These are phyloP conservation scores for Helicocarpus griseus DNA, from an alignment of 2,329 filamentous ascomycete species.

Conservation along the genomic window DNA sequence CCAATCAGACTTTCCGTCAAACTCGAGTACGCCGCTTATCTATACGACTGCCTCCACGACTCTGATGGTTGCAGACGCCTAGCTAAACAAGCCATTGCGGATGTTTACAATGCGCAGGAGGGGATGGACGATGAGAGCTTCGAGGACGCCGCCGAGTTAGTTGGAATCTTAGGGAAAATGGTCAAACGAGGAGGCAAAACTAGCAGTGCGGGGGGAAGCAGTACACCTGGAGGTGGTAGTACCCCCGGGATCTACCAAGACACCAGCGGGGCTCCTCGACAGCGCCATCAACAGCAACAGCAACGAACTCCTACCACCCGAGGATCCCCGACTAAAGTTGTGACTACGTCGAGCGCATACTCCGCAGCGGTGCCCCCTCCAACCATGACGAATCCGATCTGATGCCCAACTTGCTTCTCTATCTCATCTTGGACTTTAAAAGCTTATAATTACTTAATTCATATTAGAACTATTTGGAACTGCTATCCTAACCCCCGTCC, in stretches of 20 bases:
- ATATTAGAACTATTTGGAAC: neutral
- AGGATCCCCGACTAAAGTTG: neutral
- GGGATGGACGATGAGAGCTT: slow-evolving; percentile 96
- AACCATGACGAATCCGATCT: slow-evolving; percentile 8
- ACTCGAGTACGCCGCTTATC: slow-evolving; percentile 83
- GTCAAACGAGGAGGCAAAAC: slow-evolving; percentile 59
- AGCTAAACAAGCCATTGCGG: slow-evolving; percentile 72
- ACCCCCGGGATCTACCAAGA: slow-evolving; percentile 8
- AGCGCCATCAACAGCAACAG: slow-evolving; percentile 10
- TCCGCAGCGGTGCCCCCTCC: slow-evolving; percentile 1
- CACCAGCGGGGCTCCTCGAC: slow-evolving; percentile 4
- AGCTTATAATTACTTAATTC: neutral
- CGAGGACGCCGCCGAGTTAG: slow-evolving; percentile 78
- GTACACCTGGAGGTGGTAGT: slow-evolving; percentile 21
- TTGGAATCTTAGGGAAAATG: slow-evolving; percentile 78
- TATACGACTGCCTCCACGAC: slow-evolving; percentile 88
- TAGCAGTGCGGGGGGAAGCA: slow-evolving; percentile 22
- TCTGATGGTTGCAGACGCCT: slow-evolving; percentile 63
- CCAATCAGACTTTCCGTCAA: slow-evolving; percentile 82
- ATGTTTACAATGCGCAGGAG: slow-evolving; percentile 84
- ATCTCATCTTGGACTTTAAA: neutral
- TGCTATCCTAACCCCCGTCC: too few species aligned
- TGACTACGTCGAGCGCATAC: neutral
- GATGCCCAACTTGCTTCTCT: neutral
- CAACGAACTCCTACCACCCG: slow-evolving; percentile 1